Evolutionary conservation across 2,329 filamentous ascomycete species (phyloP).

Genomic region (Exophiala sp.): DNA sequence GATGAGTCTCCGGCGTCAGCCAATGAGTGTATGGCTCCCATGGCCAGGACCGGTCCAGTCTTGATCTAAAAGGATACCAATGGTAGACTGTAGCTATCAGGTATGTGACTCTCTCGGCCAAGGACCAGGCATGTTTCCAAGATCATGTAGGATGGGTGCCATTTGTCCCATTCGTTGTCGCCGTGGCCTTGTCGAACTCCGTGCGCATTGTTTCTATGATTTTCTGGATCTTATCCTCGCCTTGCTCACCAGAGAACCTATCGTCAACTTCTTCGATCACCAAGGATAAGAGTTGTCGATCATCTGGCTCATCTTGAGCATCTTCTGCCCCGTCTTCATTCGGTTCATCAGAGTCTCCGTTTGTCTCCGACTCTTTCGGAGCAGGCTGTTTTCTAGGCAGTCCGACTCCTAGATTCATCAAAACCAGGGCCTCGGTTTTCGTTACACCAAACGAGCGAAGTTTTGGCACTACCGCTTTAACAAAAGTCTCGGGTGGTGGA

Average conservation of each 20-base stretch:
- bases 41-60: too few relatives aligned
- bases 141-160: background rate
- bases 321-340: slow-evolving; percentile 15
- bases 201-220: slow-evolving; percentile 18
- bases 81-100: too few relatives aligned
- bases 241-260: slow-evolving; percentile 26
- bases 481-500: slow-evolving; percentile 38
- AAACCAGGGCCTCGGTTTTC: slow-evolving; percentile 46
- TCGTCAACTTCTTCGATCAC: slow-evolving; percentile 28
- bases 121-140: background rate
- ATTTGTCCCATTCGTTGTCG: slow-evolving; percentile 8
- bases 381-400: slow-evolving; percentile 20
- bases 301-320: slow-evolving; percentile 12
- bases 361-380: background rate
- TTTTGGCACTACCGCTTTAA: slow-evolving; percentile 36
- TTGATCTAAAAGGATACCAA: too few relatives aligned
- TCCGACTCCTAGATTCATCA: slow-evolving; percentile 45
- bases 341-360: slow-evolving; percentile 5
- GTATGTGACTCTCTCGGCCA: too few relatives aligned
- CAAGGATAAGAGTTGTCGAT: slow-evolving; percentile 20
- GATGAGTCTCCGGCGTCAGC: too few relatives aligned
- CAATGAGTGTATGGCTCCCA: too few relatives aligned
- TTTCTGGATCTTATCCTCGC: slow-evolving; percentile 23
- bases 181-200: slow-evolving; percentile 10
- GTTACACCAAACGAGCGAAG: slow-evolving; percentile 42